A percentile compares a stretch with the other conserved stretches of the same genome.
Evolutionary conservation across 441 rosid genomes (phyloP).

Genomic region (Monsonia emarginata): DNA sequence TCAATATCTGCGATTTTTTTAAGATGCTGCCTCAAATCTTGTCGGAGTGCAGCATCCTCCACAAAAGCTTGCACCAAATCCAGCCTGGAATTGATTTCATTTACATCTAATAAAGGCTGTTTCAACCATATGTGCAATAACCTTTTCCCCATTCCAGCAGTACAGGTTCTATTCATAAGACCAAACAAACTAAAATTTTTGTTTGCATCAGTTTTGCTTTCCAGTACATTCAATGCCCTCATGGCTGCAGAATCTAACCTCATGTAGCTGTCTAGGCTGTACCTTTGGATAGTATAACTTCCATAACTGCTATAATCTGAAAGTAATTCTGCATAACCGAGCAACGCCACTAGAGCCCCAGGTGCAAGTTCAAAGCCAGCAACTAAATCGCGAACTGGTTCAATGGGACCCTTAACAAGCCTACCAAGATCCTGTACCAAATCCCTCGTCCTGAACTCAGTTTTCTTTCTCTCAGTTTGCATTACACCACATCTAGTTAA

Average conservation of each 20-base stretch:
- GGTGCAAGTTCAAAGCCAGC: slow-evolving; percentile 77
- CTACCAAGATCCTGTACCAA: slow-evolving; percentile 78
- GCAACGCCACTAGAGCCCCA: slow-evolving; percentile 71
- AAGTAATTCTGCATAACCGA: slow-evolving; percentile 74
- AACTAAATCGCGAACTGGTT: slow-evolving; percentile 74
- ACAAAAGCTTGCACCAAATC: slow-evolving; percentile 91
- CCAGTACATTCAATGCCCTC: slow-evolving; percentile 91
- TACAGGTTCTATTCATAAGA: slow-evolving; percentile 94
- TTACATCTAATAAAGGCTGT: slow-evolving; percentile 76
- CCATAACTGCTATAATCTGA: slow-evolving; percentile 77
- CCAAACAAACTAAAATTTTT: slow-evolving; percentile 93
- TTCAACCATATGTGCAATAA: slow-evolving; percentile 91
- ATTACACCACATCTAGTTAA: slow-evolving; percentile 66
- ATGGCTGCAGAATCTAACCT: slow-evolving; percentile 85
- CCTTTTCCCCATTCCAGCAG: slow-evolving; percentile 96
- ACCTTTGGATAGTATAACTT: slow-evolving; percentile 50
- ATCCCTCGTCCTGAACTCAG: slow-evolving; percentile 79
- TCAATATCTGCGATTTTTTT: slow-evolving; percentile 82
- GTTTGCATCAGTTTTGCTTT: slow-evolving; percentile 91
- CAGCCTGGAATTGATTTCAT: slow-evolving; percentile 61
- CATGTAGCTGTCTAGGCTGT: slow-evolving; percentile 69
- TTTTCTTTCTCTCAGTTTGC: slow-evolving; percentile 81
- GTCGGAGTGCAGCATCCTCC: slow-evolving; percentile 81
- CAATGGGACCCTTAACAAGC: slow-evolving; percentile 73
- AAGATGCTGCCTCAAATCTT: slow-evolving; percentile 87